Percentiles rank a stretch among this genome's conserved stretches.
These are phyloP conservation scores for Periglandula ipomoeae DNA, from an alignment of 2,329 filamentous ascomycete species.

Conservation along the genomic window DNA sequence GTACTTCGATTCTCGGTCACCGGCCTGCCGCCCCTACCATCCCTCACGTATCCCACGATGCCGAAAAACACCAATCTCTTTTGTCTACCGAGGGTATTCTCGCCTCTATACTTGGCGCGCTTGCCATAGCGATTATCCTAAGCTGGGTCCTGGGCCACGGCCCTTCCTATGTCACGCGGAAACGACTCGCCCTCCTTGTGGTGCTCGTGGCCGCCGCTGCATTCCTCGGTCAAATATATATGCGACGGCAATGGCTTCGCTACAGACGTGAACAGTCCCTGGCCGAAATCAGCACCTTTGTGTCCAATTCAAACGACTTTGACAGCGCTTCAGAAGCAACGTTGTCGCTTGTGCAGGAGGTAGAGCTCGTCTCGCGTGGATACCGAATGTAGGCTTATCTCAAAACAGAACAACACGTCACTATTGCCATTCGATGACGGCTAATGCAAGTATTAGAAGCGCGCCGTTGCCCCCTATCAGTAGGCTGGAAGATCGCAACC, in stretches of 20 bases:
- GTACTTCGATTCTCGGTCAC: slow-evolving; percentile 44
- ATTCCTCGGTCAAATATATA: slow-evolving; percentile 54
- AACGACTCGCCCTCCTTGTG: slow-evolving; percentile 40
- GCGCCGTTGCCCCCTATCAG: slow-evolving; percentile 86
- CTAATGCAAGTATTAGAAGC: slow-evolving; percentile 46
- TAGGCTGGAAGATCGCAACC: slow-evolving; percentile 74
- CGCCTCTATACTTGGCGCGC: slow-evolving; percentile 41
- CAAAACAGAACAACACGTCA: neutral
- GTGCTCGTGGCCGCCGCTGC: slow-evolving; percentile 46
- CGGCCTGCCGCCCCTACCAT: slow-evolving; percentile 15
- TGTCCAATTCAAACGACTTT: slow-evolving; percentile 68
- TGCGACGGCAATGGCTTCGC: slow-evolving; percentile 72
- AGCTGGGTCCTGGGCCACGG: slow-evolving; percentile 56
- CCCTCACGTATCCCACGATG: slow-evolving; percentile 8
- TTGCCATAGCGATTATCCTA: slow-evolving; percentile 60
- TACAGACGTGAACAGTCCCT: slow-evolving; percentile 69
- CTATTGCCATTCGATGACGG: neutral
- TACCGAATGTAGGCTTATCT: slow-evolving; percentile 63
- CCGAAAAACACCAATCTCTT: slow-evolving; percentile 17
- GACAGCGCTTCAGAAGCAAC: slow-evolving; percentile 70
- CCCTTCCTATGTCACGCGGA: slow-evolving; percentile 44
- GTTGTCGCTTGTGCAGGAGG: slow-evolving; percentile 79
- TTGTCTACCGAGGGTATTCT: slow-evolving; percentile 37
- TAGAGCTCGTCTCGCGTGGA: slow-evolving; percentile 87
- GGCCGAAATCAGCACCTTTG: slow-evolving; percentile 56